Evolutionary conservation across 2,329 filamentous ascomycete genomes (phyloP).

Genomic region (Leptographium galeiforme): DNA sequence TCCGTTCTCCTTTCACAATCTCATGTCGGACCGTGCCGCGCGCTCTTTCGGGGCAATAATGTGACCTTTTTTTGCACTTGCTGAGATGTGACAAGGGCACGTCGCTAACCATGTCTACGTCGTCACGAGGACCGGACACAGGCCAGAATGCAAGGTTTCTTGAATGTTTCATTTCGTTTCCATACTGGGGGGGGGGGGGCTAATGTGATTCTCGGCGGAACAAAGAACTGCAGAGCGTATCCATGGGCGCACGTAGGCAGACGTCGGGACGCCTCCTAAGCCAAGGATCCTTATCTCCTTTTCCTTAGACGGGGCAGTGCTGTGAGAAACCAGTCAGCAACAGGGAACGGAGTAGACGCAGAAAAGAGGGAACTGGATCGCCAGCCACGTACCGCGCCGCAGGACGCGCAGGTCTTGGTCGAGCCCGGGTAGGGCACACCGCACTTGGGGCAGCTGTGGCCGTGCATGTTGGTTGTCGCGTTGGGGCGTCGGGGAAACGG

Average conservation of each 20-base stretch:
- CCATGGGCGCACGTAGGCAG: no score
- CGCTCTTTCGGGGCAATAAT: no score
- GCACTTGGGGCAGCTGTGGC: slow-evolving; percentile 42
- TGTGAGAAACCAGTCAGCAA: background rate
- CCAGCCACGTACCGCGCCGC: slow-evolving; percentile 38
- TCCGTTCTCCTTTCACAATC: no score
- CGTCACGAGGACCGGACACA: no score
- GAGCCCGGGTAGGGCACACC: slow-evolving; percentile 28
- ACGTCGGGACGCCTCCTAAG: no score
- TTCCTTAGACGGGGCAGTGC: slow-evolving; percentile 2
- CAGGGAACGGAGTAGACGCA: background rate
- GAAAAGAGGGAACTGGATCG: background rate
- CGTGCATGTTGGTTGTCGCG: slow-evolving; percentile 23
- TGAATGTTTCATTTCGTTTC: background rate
- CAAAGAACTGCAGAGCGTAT: background rate
- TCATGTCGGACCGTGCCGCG: no score
- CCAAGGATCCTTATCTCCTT: no score
- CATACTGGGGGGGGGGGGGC: background rate
- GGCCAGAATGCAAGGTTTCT: background rate
- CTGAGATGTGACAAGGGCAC: no score
- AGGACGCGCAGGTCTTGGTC: slow-evolving; percentile 40
- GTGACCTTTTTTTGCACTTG: no score
- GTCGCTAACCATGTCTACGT: no score
- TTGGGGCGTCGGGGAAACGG: no score
- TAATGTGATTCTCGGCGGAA: background rate